Evolutionary conservation across 306 rosid genomes (phyloP).

Genomic region (Cyclanthera cordifolia): DNA sequence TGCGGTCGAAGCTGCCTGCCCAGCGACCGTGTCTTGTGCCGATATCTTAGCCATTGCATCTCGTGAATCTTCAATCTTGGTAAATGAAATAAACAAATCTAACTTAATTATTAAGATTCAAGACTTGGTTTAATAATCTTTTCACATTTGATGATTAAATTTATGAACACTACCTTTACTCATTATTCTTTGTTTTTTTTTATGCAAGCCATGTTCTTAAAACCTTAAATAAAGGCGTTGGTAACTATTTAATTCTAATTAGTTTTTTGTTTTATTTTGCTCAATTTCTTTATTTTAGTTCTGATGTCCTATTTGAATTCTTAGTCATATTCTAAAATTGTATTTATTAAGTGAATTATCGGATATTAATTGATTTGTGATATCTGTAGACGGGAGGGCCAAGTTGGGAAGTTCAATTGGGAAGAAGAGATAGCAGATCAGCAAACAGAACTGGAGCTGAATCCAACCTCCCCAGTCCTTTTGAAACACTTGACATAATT

Average conservation of each 20-base stretch:
- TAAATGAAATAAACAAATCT: neutral
- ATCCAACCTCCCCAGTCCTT: conserved; percentile 13
- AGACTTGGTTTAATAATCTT: too few relatives aligned
- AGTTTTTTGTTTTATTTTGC: too few relatives aligned
- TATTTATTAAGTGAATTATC: too few relatives aligned
- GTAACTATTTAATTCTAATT: too few relatives aligned
- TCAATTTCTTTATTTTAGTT: too few relatives aligned
- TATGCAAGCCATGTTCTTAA: too few relatives aligned
- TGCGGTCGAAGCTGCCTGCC: conserved; percentile 28
- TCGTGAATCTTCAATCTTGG: conserved; percentile 21
- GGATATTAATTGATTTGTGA: neutral
- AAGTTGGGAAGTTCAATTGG: conserved; percentile 19
- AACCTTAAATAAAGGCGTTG: too few relatives aligned
- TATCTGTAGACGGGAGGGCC: conserved; percentile 19
- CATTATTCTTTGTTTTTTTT: too few relatives aligned
- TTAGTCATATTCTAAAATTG: too few relatives aligned
- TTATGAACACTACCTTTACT: too few relatives aligned
- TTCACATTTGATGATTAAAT: too few relatives aligned
- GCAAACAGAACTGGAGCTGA: conserved; percentile 17
- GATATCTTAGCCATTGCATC: conserved; percentile 37
- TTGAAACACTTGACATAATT: neutral
- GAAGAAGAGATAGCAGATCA: conserved; percentile 25
- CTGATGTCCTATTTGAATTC: too few relatives aligned
- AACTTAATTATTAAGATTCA: neutral
- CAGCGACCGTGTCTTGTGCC: conserved; percentile 38